Percentiles rank a stretch among this genome's conserved stretches.
Conservation (phyloP, 1,139 yeast genomes). For the Saccharomyces hybrid region DNA sequence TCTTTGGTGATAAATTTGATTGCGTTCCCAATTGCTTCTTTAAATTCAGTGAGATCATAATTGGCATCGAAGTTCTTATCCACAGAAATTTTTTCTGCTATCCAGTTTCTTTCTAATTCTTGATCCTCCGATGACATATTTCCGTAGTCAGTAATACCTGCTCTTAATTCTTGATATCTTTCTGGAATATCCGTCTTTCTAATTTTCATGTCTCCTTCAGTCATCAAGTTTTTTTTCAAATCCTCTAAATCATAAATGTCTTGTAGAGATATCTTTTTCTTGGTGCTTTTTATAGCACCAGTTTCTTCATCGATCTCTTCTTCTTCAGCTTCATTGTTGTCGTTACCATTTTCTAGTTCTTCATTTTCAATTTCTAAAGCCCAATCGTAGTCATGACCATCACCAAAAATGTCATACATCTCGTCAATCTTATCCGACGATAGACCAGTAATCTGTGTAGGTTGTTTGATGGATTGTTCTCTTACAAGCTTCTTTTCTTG, state of each 20-base stretch:
- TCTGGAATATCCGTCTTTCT: conserved; percentile 89
- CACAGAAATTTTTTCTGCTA: conserved; percentile 47
- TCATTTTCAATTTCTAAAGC: conserved; percentile 88
- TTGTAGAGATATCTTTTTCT: conserved; percentile 56
- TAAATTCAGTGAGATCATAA: conserved; percentile 52
- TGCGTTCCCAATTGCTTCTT: conserved; percentile 64
- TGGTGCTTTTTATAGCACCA: conserved; percentile 37
- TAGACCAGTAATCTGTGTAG: conserved; percentile 64
- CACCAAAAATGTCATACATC: conserved; percentile 90
- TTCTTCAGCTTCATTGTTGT: conserved; percentile 35
- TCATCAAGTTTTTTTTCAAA: conserved; percentile 79
- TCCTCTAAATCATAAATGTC: conserved; percentile 95
- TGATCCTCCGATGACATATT: conserved; percentile 60
- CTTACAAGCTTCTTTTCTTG: conserved; percentile 32
- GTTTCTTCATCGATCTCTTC: conserved; percentile 40
- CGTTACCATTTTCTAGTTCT: conserved; percentile 36
- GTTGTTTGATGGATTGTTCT: conserved; percentile 36
- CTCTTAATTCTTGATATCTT: conserved; percentile 73
- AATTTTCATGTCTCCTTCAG: conserved; percentile 85
- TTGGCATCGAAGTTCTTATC: conserved; percentile 43
- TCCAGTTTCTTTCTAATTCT: conserved; percentile 70
- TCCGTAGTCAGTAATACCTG: conserved; percentile 54
- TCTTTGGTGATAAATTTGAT: conserved; percentile 75
- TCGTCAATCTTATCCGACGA: conserved; percentile 92
- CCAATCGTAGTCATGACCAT: conserved; percentile 97